A percentile compares a stretch with the other conserved stretches of the same genome.
phyloP scores from a whole-genome alignment of 73 alveolate species.

The Paramecium primaurelia region DNA sequence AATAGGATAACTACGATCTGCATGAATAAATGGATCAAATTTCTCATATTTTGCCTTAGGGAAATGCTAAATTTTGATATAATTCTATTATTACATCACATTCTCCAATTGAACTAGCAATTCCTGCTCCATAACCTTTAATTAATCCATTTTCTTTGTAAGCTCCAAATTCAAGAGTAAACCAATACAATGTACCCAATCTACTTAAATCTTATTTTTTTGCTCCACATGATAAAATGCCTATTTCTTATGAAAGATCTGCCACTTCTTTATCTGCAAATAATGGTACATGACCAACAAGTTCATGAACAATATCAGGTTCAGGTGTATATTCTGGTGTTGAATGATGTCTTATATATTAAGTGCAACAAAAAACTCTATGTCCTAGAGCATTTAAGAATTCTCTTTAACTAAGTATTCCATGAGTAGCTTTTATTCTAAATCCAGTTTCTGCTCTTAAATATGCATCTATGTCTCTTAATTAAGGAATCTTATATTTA shows the following conservation, averaged over 20 bases:
- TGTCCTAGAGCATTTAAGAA: constrained; percentile 82
- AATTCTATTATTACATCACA: constrained; percentile 4
- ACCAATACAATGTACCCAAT: constrained; percentile 68
- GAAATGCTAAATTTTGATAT: not conserved
- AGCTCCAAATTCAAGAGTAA: constrained; percentile 64
- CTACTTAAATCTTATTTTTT: constrained; percentile 52
- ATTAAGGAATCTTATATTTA: constrained; percentile 68
- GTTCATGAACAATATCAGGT: constrained; percentile 69
- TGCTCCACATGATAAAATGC: constrained; percentile 72
- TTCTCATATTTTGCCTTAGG: constrained; percentile 19
- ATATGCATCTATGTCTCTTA: constrained; percentile 68
- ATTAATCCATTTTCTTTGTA: constrained; percentile 42
- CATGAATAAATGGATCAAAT: constrained; percentile 27
- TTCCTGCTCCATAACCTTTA: constrained; percentile 76
- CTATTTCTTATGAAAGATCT: constrained; percentile 72
- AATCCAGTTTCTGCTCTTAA: constrained; percentile 72
- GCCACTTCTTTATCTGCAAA: constrained; percentile 72
- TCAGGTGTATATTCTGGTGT: constrained; percentile 65
- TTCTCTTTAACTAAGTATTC: constrained; percentile 74
- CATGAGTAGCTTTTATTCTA: constrained; percentile 79
- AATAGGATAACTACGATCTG: not conserved
- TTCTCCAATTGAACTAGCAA: constrained; percentile 58
- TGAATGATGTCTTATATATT: constrained; percentile 75
- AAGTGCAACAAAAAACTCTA: constrained; percentile 77
- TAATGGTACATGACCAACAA: constrained; percentile 78